Base-by-base conservation (phyloP, 2,329 filamentous ascomycete species). In the Eurotiales sp. region DNA sequence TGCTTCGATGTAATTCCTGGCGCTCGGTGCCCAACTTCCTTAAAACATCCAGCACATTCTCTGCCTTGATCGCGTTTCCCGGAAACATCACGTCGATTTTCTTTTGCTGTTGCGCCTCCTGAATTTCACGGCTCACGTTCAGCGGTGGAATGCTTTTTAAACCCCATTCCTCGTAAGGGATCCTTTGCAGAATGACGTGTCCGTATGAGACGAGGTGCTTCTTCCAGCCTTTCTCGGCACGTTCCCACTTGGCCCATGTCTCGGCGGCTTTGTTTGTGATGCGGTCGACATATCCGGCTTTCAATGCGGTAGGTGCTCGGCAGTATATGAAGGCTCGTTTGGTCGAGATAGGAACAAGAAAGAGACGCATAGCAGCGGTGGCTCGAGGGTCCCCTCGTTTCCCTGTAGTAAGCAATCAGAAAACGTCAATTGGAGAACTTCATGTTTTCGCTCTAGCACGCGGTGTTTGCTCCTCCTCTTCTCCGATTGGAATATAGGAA, bases 81-180 rank as follows among this genome's bases (percentile, higher is more conserved):
- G 93, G 93, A 64, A 87, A 97, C 47, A 89, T 74, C 23, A 73
- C 62, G 22, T 72, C 65, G 25, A 96, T 79, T 59, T 90, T 82
- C 55, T 89, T 82, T 60, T 81, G 83, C 46, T 83, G 80, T 57
- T 79, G 77, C 32, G 80, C 82, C 47, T 82, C 83, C 47, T 88
- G 83, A 44, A 80, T 75, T 59, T 81, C 79, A 52, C 84, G 79
- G 58, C 82, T 80, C 52, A 82, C 75, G 37, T 84, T 89, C 59
- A 95, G 77, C 19, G 91, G 86, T 40, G 93, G 93, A 47, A 99
- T 85, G 30, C 90, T 95, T 74, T 97, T 97, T 59, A 99, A 78
- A 0, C 89, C 90, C 93, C 93, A 99, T 85, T 99, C 93, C 72
- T 97, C 88, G 68, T 88, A 96, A 2, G 93, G 88, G 62, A 99